phyloP scores from a whole-genome alignment of 257 asterid species.

The Knoxia roxburghii region DNA sequence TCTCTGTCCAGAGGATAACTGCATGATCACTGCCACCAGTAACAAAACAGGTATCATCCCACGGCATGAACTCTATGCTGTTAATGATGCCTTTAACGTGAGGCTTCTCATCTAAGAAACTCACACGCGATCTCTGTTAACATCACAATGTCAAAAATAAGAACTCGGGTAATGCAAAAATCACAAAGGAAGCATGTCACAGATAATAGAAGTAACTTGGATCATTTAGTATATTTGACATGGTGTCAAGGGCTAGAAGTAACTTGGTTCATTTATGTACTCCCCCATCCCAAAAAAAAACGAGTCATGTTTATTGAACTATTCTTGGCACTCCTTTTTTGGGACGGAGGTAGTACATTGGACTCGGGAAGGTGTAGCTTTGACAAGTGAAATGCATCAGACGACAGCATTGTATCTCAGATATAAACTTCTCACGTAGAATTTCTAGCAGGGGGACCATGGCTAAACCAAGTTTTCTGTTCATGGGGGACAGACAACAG shows the following conservation, averaged over 20 bases:
- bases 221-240: background rate
- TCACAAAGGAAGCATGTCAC: slow-evolving; percentile 1
- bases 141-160: slow-evolving; percentile 9
- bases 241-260: background rate
- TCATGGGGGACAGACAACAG: background rate
- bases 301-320: too few relatives aligned
- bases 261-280: background rate
- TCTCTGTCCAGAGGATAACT: slow-evolving; percentile 72
- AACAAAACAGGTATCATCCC: slow-evolving; percentile 67
- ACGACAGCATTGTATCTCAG: background rate
- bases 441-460: too few relatives aligned
- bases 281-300: too few relatives aligned
- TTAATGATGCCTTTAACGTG: slow-evolving; percentile 79
- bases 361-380: background rate
- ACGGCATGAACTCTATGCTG: slow-evolving; percentile 79
- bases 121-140: slow-evolving; percentile 47
- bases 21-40: slow-evolving; percentile 96
- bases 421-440: background rate
- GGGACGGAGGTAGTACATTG: too few relatives aligned
- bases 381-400: background rate
- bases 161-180: slow-evolving; percentile 3
- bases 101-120: slow-evolving; percentile 66
- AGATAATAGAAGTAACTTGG: background rate
- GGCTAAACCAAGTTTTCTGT: background rate
- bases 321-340: too few relatives aligned